These are phyloP conservation scores for Paramecium caudatum DNA, from an alignment of 73 alveolate genomes.

Conservation along the genomic window DNA sequence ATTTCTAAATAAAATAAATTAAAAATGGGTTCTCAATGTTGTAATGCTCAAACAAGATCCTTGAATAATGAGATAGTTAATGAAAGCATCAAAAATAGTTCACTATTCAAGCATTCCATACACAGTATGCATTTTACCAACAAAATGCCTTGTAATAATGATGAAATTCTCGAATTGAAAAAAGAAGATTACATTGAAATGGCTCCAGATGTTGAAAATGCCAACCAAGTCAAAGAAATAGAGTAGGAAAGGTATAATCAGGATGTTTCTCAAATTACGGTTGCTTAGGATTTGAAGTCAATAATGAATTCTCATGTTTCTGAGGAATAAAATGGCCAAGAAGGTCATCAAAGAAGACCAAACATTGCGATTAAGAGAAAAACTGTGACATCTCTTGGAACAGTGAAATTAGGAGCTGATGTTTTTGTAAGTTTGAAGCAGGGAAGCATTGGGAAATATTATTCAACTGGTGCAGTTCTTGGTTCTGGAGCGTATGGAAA, in stretches of 20 bases:
- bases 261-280: neutral
- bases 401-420: conserved; percentile 57
- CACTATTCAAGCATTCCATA: neutral
- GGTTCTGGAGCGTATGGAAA: conserved; percentile 62
- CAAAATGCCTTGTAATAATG: neutral
- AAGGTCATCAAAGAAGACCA: neutral
- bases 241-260: neutral
- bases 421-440: conserved; percentile 35
- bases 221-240: neutral
- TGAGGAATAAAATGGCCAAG: neutral
- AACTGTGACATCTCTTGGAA: conserved; percentile 1
- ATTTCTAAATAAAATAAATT: no score
- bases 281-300: conserved; percentile 5
- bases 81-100: conserved; percentile 46
- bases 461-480: conserved; percentile 24
- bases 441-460: conserved; percentile 41
- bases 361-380: conserved; percentile 8
- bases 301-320: neutral
- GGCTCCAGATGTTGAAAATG: neutral
- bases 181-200: conserved; percentile 3
- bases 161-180: conserved; percentile 21
- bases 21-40: conserved; percentile 47
- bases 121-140: neutral
- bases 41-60: neutral
- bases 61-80: neutral